These are phyloP conservation scores for Magnusiomyces tetraspermus DNA, from an alignment of 1,139 yeast genomes.

Conservation along the genomic window DNA sequence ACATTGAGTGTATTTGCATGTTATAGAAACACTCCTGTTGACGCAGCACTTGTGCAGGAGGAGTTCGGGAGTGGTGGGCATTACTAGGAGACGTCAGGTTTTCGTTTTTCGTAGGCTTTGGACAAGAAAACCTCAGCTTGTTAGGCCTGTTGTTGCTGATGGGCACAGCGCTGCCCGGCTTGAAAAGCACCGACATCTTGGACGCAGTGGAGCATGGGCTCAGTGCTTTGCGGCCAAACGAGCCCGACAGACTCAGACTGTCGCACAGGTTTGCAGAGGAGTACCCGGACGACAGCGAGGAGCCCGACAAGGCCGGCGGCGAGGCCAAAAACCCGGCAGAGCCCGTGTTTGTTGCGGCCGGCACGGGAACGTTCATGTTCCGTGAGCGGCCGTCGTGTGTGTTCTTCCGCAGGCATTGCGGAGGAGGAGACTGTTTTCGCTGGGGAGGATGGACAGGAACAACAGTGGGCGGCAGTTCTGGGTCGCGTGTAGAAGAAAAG, in stretches of 20 bases:
- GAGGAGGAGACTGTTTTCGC: no score
- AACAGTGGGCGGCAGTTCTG: neutral
- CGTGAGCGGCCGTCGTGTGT: no score
- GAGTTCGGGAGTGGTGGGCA: constrained; percentile 4
- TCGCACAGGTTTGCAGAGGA: no score
- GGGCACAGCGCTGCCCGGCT: neutral
- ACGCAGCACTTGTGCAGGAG: constrained; percentile 2
- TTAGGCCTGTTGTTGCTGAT: neutral
- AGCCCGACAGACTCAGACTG: neutral
- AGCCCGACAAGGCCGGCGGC: neutral
- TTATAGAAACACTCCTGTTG: neutral
- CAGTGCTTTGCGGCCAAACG: neutral
- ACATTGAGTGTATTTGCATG: neutral
- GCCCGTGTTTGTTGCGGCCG: no score
- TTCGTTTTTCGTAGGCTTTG: neutral
- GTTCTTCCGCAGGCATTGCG: no score
- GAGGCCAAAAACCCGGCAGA: neutral
- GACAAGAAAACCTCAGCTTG: constrained; percentile 3
- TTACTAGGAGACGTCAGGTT: no score
- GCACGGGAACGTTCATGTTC: no score
- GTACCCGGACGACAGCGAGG: no score
- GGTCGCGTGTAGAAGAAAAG: neutral
- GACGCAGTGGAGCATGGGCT: neutral
- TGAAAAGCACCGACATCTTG: neutral
- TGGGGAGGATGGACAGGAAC: neutral